Base-by-base conservation (phyloP, 306 rosid species). In the Parietaria judaica region DNA sequence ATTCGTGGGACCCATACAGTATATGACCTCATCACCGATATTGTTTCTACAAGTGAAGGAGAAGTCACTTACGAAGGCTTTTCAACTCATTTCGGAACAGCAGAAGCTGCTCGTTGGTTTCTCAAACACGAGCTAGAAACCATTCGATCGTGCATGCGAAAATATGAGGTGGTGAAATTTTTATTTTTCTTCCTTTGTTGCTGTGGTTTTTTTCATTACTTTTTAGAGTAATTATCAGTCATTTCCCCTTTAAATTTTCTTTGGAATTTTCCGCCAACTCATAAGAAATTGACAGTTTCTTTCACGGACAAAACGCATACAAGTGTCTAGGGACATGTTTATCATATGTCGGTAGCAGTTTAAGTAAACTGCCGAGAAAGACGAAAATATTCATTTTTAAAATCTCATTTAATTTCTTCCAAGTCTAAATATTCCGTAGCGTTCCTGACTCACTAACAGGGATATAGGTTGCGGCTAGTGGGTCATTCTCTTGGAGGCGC, bases 401-500 rank as follows among this genome's bases (percentile, higher is more conserved):
- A 23, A 23, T 23, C 31, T 23, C 14, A 10, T 35, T n/a, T 4
- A 11, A 34, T 9, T 55, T 31, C 14, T 10, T n/a, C 43, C 15
- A 5, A 23, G 34, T 66, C 23, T 60, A 36, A 52, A 50, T 45
- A 51, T 58, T 43, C 52, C 64, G 54, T 82, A 58, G 72, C 54
- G 61, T 71, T 54, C 59, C 81, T 77, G 74, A 84, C 77, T 76
- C 79, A 66, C 77, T 59, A 84, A 84, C 94, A 92, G 95, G 97
- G 97, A 75, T 92, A 54, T 76, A 88, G 89, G 87, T 77, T 92
- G 76, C 84, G 87, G 84, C 76, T 92, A 8, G 97, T 88, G 67
- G 97, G 99, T 67, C 99, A 92, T 92, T 92, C 99, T 49, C 89
- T 88, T 60, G 97, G 99, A 71, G 97, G 96, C 66, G 86, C 99